Conservation (phyloP, 306 rosid species). For the Lotus japonicus region DNA sequence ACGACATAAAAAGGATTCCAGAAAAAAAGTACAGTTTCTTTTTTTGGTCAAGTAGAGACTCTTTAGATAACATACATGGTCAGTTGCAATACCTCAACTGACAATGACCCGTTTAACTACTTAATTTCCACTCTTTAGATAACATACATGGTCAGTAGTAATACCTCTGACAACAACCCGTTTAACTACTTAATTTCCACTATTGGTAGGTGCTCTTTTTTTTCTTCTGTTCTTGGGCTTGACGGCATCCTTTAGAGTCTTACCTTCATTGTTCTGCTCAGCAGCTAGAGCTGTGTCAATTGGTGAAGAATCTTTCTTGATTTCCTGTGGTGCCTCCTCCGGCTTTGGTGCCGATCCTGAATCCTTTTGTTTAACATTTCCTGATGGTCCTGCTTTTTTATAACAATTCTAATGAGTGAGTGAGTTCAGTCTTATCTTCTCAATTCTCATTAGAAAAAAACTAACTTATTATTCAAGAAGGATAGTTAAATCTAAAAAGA, state of each 20-base stretch:
- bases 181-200: conserved; percentile 41
- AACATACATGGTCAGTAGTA: conserved; percentile 22
- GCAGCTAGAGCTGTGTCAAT: conserved; percentile 19
- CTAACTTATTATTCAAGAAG: background rate
- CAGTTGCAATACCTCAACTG: no score
- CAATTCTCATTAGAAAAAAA: background rate
- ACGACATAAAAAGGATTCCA: background rate
- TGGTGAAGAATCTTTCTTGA: conserved; percentile 21
- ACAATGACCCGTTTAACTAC: conserved; percentile 22
- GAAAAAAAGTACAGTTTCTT: background rate
- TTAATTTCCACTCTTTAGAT: conserved; percentile 46
- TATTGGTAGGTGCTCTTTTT: conserved; percentile 38
- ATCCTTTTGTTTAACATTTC: conserved; percentile 26
- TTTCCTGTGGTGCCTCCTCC: conserved; percentile 38
- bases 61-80: conserved; percentile 4
- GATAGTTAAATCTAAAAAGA: background rate
- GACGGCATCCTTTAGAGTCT: conserved; percentile 75
- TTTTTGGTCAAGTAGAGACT: no score
- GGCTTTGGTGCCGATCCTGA: conserved; percentile 28
- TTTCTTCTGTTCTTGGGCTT: conserved; percentile 65
- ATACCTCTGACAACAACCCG: background rate
- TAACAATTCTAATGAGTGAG: conserved; percentile 3
- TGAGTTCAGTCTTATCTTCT: background rate
- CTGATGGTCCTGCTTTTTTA: conserved; percentile 41
- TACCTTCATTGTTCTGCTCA: conserved; percentile 37